Conservation (phyloP, 2,329 filamentous ascomycete genomes). For the Fusarium tuaranense region DNA sequence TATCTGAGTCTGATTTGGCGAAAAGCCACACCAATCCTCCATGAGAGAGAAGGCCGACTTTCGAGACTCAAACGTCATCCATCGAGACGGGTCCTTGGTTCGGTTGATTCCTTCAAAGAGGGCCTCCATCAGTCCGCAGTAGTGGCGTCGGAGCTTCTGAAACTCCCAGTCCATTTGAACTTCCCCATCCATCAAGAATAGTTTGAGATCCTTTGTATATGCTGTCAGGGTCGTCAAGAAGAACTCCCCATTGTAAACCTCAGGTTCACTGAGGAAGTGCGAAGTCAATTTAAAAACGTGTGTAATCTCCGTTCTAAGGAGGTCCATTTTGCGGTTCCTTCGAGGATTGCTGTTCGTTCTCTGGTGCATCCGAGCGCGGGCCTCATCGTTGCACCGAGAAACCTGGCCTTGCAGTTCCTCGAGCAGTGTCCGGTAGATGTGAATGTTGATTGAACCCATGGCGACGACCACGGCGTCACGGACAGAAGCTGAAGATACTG, state of each 20-base stretch:
- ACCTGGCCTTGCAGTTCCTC: slow-evolving; percentile 92
- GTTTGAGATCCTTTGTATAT: slow-evolving; percentile 91
- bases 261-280: slow-evolving; percentile 83
- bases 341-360: slow-evolving; percentile 85
- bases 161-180: slow-evolving; percentile 96
- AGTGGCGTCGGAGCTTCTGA: slow-evolving; percentile 90
- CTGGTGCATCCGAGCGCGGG: slow-evolving; percentile 87
- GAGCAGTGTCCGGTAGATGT: slow-evolving; percentile 90
- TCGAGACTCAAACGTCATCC: slow-evolving; percentile 97
- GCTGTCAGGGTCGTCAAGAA: slow-evolving; percentile 88
- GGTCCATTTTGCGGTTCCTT: slow-evolving; percentile 85
- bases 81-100: slow-evolving; percentile 85
- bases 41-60: slow-evolving; percentile 96
- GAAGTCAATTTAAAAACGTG: slow-evolving; percentile 96
- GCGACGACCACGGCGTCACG: slow-evolving; percentile 91
- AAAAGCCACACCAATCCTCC: slow-evolving; percentile 99
- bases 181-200: slow-evolving; percentile 94
- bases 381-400: slow-evolving; percentile 87
- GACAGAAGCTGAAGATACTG: slow-evolving; percentile 82
- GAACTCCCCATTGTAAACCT: slow-evolving; percentile 89
- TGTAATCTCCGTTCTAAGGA: slow-evolving; percentile 92
- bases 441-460: slow-evolving; percentile 93
- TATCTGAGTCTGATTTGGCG: slow-evolving; percentile 87
- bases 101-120: slow-evolving; percentile 92
- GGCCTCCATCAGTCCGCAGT: slow-evolving; percentile 93